Evolutionary conservation across 805 yeast species (phyloP), one percentile per base, ranked within the genome.

Genomic region (Wickerhamiella cacticola): DNA sequence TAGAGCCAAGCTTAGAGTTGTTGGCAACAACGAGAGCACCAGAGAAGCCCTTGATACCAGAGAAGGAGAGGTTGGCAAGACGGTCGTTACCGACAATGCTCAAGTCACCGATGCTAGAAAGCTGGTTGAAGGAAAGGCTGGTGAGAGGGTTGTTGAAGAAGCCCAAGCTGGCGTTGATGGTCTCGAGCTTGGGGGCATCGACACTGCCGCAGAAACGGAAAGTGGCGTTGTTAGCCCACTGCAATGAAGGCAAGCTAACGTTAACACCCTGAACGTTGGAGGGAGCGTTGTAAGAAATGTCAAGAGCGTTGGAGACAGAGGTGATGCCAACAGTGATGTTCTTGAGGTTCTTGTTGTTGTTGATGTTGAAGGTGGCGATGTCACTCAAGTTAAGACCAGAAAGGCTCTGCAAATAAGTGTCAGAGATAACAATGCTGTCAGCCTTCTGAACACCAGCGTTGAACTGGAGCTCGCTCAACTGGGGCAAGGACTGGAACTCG

Each of bases 11-110:
- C 48, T 73, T 67, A 55, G 84, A 70, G 82, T 92, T 92, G 79
- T 87, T 85, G 55, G 83, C 78, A 63, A 92, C 71, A 60, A 76
- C 80, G 67, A 92, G 83, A 68, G 96, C 98, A 76, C 98, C 97
- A 66, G 89, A 94, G 60, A 92, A 71, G 44, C 74, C 55, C 53
- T 79, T 72, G 68, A 92, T 77, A 63, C 73, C 66, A 46, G 82
- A 71, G 74, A 86, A 81, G 56, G 80, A 78, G 51, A 83, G 56
- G 58, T 70, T 73, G 59, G 76, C 74, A 66, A 92, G 77, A 48
- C 82, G 75, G 53, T 75, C 73, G 76, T 92, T 92, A 57, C 80
- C 71, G 64, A 70, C 70, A 61, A 92, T 68, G 55, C 88, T 68
- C 60, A 92, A 75, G 56, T 95, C 78, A 65, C 96, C 96, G 61